These are phyloP conservation scores for Nakataea oryzae DNA, from an alignment of 2,329 filamentous ascomycete species.

Conservation along the genomic window DNA sequence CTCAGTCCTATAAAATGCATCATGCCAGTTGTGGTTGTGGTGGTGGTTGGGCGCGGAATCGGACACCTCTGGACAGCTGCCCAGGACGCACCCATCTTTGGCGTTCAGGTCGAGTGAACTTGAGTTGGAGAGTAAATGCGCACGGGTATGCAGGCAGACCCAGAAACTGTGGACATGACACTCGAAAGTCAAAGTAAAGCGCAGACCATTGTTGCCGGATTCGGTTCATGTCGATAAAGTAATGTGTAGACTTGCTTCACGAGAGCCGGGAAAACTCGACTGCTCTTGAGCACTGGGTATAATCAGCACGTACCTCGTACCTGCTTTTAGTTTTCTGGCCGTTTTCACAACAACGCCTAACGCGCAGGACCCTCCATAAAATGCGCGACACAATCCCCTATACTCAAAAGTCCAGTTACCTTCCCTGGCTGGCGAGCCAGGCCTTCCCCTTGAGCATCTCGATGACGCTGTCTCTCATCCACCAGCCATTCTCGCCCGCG, in stretches of 20 bases:
- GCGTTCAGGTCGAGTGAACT: too few species aligned
- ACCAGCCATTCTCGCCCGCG: constrained; percentile 31
- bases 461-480: constrained; percentile 44
- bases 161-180: too few species aligned
- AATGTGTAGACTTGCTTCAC: not conserved
- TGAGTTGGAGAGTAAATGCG: too few species aligned
- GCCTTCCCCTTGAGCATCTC: constrained; percentile 44
- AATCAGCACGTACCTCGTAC: not conserved
- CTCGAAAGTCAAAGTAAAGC: not conserved
- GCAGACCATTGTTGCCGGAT: not conserved
- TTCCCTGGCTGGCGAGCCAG: constrained; percentile 36
- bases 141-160: too few species aligned
- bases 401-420: not conserved
- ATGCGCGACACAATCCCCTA: not conserved
- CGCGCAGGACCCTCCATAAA: not conserved
- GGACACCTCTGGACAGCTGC: not conserved
- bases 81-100: not conserved
- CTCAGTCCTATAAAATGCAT: not conserved
- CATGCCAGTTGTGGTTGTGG: not conserved
- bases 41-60: not conserved
- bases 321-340: not conserved
- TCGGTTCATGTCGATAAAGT: not conserved
- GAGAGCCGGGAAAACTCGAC: not conserved
- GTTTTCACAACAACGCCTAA: not conserved
- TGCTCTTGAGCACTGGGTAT: not conserved